Base-by-base conservation (phyloP, 768 basidiomycete species). In the Russula compacta region DNA sequence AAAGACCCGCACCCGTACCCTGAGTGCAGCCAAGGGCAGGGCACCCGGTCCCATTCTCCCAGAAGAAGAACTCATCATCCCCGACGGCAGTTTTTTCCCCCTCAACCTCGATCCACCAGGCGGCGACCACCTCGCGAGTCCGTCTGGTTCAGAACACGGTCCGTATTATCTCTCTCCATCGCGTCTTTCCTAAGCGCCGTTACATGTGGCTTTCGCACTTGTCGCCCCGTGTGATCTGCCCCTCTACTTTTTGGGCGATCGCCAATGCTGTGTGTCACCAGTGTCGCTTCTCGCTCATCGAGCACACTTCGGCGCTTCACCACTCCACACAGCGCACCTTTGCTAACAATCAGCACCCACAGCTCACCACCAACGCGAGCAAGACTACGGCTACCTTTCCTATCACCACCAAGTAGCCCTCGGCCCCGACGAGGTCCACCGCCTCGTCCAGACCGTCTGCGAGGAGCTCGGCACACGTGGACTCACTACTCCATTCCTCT, bases 401-500 rank as follows among this genome's bases (percentile, higher is more conserved):
- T 84, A 83, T 71, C 80, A 84, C 58, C 78, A 84, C 36, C 84
- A 91, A 69, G 84, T 91, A 62, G 78, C 89, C 15, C 80, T 92
- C 0, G 86, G 86, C n/a, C 78, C 89, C 15, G 83, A 86, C 55
- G 81, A 90, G 68, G 81, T 88, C 43, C 79, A 81, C 6, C 79
- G 82, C 46, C 82, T 93, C 50, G 85, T 91, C n/a, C 79, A 81
- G 46, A 82, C 83, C 60, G 74, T 91, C 58, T 79, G 83, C 50
- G 78, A 82, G 56, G 88, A 90, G 73, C 82, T 93, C 58, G 79
- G 79, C 64, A 78, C 81, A 57, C 79, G 89, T 67, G 89, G 78
- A 10, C 79, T 97, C 62, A 86, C 87, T 21, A 92, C 91, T 3
- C 94, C 95, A 21, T 87, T 97, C 74, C 85, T 98, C 64, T 95